Conservation (phyloP, 108 stramenopile genomes). For the Pseudonitzschia pungens region DNA sequence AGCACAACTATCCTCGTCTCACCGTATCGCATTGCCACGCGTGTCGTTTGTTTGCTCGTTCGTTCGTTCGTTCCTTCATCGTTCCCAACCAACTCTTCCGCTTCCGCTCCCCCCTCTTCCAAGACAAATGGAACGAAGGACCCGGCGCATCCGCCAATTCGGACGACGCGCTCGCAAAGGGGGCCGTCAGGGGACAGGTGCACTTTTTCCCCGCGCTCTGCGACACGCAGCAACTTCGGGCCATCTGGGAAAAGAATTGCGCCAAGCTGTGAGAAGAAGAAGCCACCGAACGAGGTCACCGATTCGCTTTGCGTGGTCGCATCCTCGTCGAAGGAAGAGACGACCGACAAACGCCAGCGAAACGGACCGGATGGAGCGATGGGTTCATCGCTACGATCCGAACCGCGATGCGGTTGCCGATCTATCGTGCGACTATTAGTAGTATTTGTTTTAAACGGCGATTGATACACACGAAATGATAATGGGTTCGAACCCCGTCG, state of each 20-base stretch:
- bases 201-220: conserved; percentile 77
- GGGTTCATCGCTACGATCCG: too few relatives aligned
- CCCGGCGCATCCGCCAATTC: conserved; percentile 50
- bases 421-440: too few relatives aligned
- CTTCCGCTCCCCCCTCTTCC: too few relatives aligned
- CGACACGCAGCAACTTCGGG: conserved; percentile 56
- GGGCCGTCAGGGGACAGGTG: conserved; percentile 44
- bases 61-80: background rate
- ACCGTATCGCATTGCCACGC: background rate
- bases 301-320: too few relatives aligned
- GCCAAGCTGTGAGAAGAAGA: conserved; percentile 28
- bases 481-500: too few relatives aligned
- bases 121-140: conserved; percentile 56
- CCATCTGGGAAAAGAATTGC: conserved; percentile 62
- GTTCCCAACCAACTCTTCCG: background rate
- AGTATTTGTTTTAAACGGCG: too few relatives aligned
- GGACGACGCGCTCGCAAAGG: conserved; percentile 34
- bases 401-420: too few relatives aligned
- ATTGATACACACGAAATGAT: too few relatives aligned
- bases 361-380: too few relatives aligned
- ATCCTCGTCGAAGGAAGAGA: too few relatives aligned
- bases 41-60: background rate
- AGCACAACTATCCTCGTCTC: too few relatives aligned
- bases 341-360: too few relatives aligned
- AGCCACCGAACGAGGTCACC: background rate